Base-by-base conservation (phyloP, 805 yeast species). In the Sugiyamaella smithiae region DNA sequence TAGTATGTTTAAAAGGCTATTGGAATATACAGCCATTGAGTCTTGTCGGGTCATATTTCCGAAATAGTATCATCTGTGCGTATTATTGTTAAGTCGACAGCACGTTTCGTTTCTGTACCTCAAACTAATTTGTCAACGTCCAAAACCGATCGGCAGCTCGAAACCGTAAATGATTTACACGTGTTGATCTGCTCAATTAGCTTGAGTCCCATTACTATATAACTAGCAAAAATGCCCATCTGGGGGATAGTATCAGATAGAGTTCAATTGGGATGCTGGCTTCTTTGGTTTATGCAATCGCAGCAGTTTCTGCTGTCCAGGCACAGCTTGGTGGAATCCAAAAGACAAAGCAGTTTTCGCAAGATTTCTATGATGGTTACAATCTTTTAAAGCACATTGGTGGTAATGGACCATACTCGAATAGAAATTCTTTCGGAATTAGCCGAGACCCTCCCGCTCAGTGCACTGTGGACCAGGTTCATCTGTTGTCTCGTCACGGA, bases 391-490 rank as follows among this genome's bases (percentile, higher is more conserved):
- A 71, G 40, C 73, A 68, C 57, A 64, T 75, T 45, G 80, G 77
- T 11, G 81, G 81, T n/a, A 57, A 72, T 28, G 81, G 77, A 0
- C 85, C 85, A 7, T 80, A 71, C 58, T 58, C 72, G 9, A 75
- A 72, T 50, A 68, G 74, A 45, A 67, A 71, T 4, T 81, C 83
- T 0, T 72, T 58, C 50, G 85, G 85, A 12, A 74, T 81, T 40
- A 67, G 71, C 40, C 68, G 77, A 36, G 78, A 75, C 17, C 64
- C 75, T 1, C 86, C 86, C 12, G 62, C 57, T 1, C 71, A 71
- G 29, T 78, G 84, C 60, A 56, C 63, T 0, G 69, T 79, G 40
- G 79, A 77, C 52, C 84, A 80, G 59, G 84, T 78, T 6, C 76
- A 75, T 54, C 59, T 75, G 55, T 56, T 75, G 31, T 67, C 71